Conservation (phyloP, 2,329 filamentous ascomycete genomes). For the Amesomyces nigricolor region DNA sequence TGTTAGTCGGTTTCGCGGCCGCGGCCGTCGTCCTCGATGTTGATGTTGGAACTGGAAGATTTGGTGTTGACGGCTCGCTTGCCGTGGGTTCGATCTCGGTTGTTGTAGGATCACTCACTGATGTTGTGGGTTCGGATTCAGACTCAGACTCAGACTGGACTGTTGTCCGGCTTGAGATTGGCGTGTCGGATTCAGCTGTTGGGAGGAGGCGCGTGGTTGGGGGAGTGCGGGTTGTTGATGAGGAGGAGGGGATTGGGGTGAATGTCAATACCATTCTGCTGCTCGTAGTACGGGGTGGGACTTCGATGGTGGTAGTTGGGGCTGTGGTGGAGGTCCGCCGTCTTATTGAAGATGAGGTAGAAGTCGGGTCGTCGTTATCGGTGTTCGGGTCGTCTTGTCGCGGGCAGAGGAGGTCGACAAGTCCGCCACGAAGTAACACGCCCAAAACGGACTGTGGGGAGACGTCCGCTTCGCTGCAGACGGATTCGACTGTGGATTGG, state of each 20-base stretch:
- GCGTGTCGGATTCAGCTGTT: background rate
- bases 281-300: no score
- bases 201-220: background rate
- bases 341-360: background rate
- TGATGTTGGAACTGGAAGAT: background rate
- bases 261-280: slow-evolving; percentile 9
- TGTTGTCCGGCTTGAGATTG: background rate
- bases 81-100: no score
- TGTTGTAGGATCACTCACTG: no score
- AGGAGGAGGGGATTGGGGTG: slow-evolving; percentile 16
- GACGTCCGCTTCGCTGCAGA: slow-evolving; percentile 68
- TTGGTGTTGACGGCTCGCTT: no score
- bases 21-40: background rate
- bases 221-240: slow-evolving; percentile 10
- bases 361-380: background rate
- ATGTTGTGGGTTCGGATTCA: no score
- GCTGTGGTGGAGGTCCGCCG: background rate
- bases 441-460: slow-evolving; percentile 33
- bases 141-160: background rate
- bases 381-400: slow-evolving; percentile 1
- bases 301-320: background rate
- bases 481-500: slow-evolving; percentile 62
- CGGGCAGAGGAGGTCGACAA: slow-evolving; percentile 35
- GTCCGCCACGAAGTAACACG: slow-evolving; percentile 33
- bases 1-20: background rate